These are phyloP conservation scores for Kurtzmaniella quercitrusa DNA, from an alignment of 1,139 yeast species.

Conservation along the genomic window DNA sequence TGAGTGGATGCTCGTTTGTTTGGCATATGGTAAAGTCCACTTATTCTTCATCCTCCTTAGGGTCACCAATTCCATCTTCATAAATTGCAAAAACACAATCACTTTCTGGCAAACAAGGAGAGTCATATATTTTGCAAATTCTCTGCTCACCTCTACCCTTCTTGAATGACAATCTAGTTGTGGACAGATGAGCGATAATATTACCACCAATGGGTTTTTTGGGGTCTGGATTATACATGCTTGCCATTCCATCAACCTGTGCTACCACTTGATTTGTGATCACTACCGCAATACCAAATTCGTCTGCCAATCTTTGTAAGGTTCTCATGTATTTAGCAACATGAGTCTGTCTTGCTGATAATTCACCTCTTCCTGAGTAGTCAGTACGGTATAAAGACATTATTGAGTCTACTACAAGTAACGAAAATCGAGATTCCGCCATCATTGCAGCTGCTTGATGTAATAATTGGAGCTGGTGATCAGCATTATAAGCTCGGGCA, in stretches of 20 bases:
- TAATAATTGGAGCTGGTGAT: constrained; percentile 83
- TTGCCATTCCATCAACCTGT: constrained; percentile 89
- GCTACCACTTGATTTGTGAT: constrained; percentile 98
- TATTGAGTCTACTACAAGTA: constrained; percentile 89
- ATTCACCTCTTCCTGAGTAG: constrained; percentile 93
- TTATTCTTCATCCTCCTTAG: constrained; percentile 61
- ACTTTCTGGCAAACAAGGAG: constrained; percentile 93
- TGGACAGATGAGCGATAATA: constrained; percentile 94
- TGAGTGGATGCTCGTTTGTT: neutral
- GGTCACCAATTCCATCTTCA: constrained; percentile 97
- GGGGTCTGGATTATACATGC: constrained; percentile 91
- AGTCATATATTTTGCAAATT: constrained; percentile 89
- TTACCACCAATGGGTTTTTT: constrained; percentile 99
- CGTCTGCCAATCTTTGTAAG: constrained; percentile 91
- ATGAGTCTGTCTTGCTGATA: constrained; percentile 91
- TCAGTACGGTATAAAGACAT: constrained; percentile 97
- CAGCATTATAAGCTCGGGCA: constrained; percentile 96
- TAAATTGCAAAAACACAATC: constrained; percentile 95
- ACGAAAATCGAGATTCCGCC: constrained; percentile 82
- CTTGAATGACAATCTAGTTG: constrained; percentile 83
- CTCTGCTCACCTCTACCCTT: constrained; percentile 92
- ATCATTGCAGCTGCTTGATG: constrained; percentile 94
- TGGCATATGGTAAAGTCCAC: too few relatives aligned
- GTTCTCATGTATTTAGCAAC: constrained; percentile 92
- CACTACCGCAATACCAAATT: constrained; percentile 97